A percentile compares a stretch with the other conserved stretches of the same genome.
phyloP scores from a whole-genome alignment of 2,329 filamentous ascomycete species.

The Ascochyta rabiei region DNA sequence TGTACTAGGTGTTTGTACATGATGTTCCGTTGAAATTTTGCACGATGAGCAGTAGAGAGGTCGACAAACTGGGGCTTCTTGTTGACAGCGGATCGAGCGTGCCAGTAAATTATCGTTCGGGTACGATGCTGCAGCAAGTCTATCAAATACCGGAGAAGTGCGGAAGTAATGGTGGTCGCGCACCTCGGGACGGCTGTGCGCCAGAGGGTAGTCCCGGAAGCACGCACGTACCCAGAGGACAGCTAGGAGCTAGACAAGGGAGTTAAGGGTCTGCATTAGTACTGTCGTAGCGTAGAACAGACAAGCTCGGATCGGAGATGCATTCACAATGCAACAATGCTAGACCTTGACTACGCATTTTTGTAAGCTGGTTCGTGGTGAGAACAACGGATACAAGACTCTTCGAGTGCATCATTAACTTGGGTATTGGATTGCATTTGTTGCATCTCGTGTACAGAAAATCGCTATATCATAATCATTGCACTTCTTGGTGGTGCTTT shows the following conservation, averaged over 20 bases:
- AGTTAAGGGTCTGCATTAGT: too few relatives aligned
- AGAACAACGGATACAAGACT: not conserved
- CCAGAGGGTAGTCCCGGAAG: slow-evolving; percentile 4
- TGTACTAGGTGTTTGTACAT: not conserved
- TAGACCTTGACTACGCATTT: not conserved
- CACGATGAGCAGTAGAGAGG: not conserved
- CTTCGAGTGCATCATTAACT: not conserved
- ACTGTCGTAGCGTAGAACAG: not conserved
- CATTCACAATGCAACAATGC: too few relatives aligned
- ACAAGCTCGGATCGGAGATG: not conserved
- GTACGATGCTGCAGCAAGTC: not conserved
- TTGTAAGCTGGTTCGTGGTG: not conserved
- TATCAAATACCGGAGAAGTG: not conserved
- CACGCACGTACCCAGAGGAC: not conserved
- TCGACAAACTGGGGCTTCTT: not conserved
- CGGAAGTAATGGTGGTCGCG: not conserved
- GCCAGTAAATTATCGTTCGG: not conserved
- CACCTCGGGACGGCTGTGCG: slow-evolving; percentile 1
- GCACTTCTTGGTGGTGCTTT: slow-evolving; percentile 15
- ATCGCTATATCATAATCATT: slow-evolving; percentile 20
- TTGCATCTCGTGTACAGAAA: slow-evolving; percentile 21
- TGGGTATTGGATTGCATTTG: slow-evolving; percentile 18
- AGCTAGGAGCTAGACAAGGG: not conserved
- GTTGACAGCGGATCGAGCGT: not conserved
- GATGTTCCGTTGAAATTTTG: not conserved